Percentiles rank a stretch among this genome's conserved stretches.
These are phyloP conservation scores for Osmanthus fragrans DNA, from an alignment of 257 asterid species.

Conservation along the genomic window DNA sequence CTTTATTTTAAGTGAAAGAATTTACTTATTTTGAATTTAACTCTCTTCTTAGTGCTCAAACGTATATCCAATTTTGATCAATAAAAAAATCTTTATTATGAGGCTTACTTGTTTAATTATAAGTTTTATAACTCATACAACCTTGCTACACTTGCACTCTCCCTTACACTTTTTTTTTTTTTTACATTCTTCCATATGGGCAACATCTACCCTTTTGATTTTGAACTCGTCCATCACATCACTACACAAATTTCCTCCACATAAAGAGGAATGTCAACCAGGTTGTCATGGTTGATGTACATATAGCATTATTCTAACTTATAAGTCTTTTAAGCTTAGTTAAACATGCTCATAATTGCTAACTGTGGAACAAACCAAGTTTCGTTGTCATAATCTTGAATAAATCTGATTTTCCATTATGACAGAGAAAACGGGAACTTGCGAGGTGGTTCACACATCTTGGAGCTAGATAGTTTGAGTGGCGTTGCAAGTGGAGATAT, in stretches of 20 bases:
- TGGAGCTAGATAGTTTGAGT: slow-evolving; percentile 34
- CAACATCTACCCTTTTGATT: no score
- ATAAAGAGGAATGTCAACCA: no score
- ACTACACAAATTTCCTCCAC: no score
- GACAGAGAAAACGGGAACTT: slow-evolving; percentile 57
- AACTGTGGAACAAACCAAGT: neutral
- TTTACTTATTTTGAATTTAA: neutral
- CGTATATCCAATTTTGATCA: neutral
- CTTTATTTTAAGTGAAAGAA: neutral
- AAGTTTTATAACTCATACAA: no score
- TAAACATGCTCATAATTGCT: neutral
- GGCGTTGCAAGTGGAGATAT: slow-evolving; percentile 36
- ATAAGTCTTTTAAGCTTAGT: neutral
- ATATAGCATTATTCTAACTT: neutral
- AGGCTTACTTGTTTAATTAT: neutral
- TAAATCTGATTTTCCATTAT: slow-evolving; percentile 12
- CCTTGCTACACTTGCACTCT: no score
- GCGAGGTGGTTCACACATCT: slow-evolving; percentile 28
- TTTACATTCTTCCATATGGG: no score
- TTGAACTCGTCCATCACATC: no score
- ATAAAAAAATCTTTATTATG: neutral
- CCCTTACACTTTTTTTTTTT: no score
- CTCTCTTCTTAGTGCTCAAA: neutral
- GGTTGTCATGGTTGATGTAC: no score
- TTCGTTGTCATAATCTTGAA: neutral